Base-by-base conservation (phyloP, 2,329 filamentous ascomycete species). In the Cercospora janseana region DNA sequence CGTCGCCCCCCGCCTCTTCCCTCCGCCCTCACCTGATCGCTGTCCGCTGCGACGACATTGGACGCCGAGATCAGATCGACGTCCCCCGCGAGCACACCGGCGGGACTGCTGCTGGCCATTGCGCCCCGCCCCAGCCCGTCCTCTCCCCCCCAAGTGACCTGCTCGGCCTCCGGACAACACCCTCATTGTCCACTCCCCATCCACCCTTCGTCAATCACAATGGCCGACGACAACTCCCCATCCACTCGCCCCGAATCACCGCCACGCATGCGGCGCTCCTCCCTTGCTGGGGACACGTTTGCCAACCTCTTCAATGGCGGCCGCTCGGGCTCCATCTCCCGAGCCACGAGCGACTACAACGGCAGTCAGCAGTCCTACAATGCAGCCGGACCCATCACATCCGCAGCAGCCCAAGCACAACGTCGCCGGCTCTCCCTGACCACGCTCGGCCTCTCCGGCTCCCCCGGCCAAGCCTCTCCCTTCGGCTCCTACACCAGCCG, bases 361-460 rank as follows among this genome's bases (percentile, higher is more conserved):
- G 51, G 29, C 40, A 48, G 57, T 38, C 59, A 61, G 26, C 60
- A 63, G 48, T 55, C 64, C 27, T 67, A 69, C 52, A 28, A 16
- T 15, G 44, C 32, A 23, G 66, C 70, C 15, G 75, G 74, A 29
- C 72, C 75, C 46, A 76, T 77, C 58, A 72, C 72, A 31, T 68
- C 68, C 24, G 75, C 75, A 24, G 75, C 75, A 29, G 73, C 71
- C 54, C 72, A 76, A 57, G 74, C 74, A 46, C 73, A 75, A 57
- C 71, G 72, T 45, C 69, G 75, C 50, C 73, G 75, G 43, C 69
- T 78, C 24, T 77, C 75, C 5, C 62, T 77, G 52, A 75, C 73
- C 46, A 77, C 75, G 1, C 66, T 77, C 51, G 75, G 74, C 40
- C 69, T 77, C 9, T 70, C 69, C 44, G 70, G 65, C 56, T 72